Base-by-base conservation (phyloP, 2,329 filamentous ascomycete species). In the Incumbomyces lentus region DNA sequence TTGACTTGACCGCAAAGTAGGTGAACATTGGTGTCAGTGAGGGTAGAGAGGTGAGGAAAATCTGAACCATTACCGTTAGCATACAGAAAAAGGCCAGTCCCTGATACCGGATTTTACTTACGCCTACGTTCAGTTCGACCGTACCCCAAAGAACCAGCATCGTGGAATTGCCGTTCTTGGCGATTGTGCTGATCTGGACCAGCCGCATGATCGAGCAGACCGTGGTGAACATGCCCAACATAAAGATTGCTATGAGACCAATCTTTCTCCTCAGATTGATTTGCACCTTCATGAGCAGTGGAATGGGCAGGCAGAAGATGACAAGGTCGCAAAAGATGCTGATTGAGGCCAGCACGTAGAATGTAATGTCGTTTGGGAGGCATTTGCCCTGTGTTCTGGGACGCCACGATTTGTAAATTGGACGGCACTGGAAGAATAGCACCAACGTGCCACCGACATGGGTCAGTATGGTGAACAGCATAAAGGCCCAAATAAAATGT, bases 111-210 rank as follows among this genome's bases (percentile, higher is more conserved):
- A 17, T 14, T 13, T 16, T 17, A 53, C 71, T 56, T 65, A 76
- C 73, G 10, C 74, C 74, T 26, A 76, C 68, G 51, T 77, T 76
- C 58, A 77, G 73, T 55, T 78, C 74, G 46, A 78, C 72, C 2
- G 69, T 72, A 3, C 74, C 74, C 74, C 74, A 78, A 0, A 77
- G 60, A 1, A 78, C 65, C 10, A 78, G 62, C 68, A 74, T 72
- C 3, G 74, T 76, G 0, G 74, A 75, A 53, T 76, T 73, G 7
- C 73, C 72, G 32, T 75, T 71, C 2, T 70, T 71, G 73, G 0
- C 16, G 16, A 44, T 36, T 12, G 67, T 61, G 49, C 69, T 59
- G 49, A 77, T 76, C 52, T 76, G 71, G 0, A 66, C 60, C 48
- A 76, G 70, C 11, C 74, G 67, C 45, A 77, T 58, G 46, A 76